Conservation (phyloP, 331 rosid species). For the Saraca asoca region DNA sequence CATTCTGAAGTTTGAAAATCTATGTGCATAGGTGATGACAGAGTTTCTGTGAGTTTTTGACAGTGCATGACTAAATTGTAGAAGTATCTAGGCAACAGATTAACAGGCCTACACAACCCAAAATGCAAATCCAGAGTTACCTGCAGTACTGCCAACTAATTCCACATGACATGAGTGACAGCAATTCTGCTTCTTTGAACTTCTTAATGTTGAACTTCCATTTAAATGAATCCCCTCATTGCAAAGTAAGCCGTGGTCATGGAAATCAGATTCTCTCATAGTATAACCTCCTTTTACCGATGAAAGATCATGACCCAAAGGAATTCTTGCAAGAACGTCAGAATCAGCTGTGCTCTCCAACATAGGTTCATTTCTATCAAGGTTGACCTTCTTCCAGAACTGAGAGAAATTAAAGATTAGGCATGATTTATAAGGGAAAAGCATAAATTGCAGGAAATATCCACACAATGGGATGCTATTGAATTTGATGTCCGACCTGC, state of each 20-base stretch:
- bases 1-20: no score
- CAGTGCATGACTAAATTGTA: constrained; percentile 4
- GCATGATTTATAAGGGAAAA: constrained; percentile 28
- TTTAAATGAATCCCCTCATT: constrained; percentile 35
- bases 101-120: constrained; percentile 23
- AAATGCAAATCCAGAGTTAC: constrained; percentile 45
- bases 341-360: constrained; percentile 74
- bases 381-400: constrained; percentile 61
- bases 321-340: constrained; percentile 53
- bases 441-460: constrained; percentile 27
- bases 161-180: constrained; percentile 38
- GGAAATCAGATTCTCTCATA: constrained; percentile 37
- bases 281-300: constrained; percentile 39
- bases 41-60: neutral
- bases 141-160: constrained; percentile 46
- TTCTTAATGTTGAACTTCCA: constrained; percentile 40
- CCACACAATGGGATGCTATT: constrained; percentile 19
- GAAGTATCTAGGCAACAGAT: constrained; percentile 12
- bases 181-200: constrained; percentile 41
- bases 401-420: constrained; percentile 44
- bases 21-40: no score
- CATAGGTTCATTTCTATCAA: constrained; percentile 49
- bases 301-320: constrained; percentile 30
- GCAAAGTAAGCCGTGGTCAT: constrained; percentile 35
- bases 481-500: constrained; percentile 54